Base-by-base conservation (phyloP, 768 basidiomycete genomes). In the Suillus decipiens region DNA sequence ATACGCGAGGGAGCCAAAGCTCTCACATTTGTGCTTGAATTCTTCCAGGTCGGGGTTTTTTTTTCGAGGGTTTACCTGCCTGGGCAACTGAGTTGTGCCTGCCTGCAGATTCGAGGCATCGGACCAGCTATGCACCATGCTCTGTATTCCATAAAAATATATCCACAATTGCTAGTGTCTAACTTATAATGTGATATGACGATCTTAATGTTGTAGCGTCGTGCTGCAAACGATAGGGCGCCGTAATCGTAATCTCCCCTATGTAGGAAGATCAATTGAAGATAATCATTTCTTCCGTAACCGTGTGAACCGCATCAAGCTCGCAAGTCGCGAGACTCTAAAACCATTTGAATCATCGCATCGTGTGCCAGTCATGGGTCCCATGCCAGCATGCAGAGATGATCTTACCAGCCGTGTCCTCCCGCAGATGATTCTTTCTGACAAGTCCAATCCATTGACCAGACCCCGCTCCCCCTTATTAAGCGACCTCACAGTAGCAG, bases 381-480 rank as follows among this genome's bases (percentile, higher is more conserved):
- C 53, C 34, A 14, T 61, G 42, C 48, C 47, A 34, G 50, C 48
- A 37, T 62, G 60, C 6, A 70, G 66, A 62, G 71, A 76, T 43
- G 72, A 68, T 10, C 71, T 78, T 33, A 73, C 65, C 12, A 67
- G 61, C 58, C 74, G 75, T 15, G 53, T 68, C 15, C 68, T 78
- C 37, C 74, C 75, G 10, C 66, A 73, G 36, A 78, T 77, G 71
- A 63, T 64, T 2, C 69, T 80, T 17, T 78, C 77, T 14, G 57
- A 71, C n/a, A 65, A 54, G 28, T 70, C 70, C 12, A 77, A 78
- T 61, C 72, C 74, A 51, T 60, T 80, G 3, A 78, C 77, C 33
- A 65, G 62, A 14, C 70, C 74, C 0, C 11, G 73, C 7, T 48
- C 63, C 10, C 68, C 73, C 51, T 61, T 63, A 3, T 66, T 68